Evolutionary conservation across 2,329 filamentous ascomycete genomes (phyloP), one percentile per base, ranked within the genome.

Genomic region (Fusarium sacchari): DNA sequence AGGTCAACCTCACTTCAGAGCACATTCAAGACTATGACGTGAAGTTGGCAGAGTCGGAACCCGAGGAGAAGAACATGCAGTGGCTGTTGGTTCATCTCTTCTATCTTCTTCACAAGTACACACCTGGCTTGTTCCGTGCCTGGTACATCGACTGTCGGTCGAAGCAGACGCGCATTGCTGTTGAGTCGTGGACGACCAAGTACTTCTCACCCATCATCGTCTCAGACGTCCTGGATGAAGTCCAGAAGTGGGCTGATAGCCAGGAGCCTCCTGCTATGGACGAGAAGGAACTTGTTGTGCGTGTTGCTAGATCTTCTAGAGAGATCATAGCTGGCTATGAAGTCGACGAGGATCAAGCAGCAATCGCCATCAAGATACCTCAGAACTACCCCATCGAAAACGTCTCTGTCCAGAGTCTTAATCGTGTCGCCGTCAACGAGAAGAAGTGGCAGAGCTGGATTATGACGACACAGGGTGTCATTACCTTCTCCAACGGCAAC

Each of bases 391-490:
- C 96, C 0, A 89, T 99, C 14, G 91, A 94, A 30, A 88, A 89
- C 3, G 94, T 97, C 4, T 86, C 89, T 14, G 95, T 98, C 2
- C 86, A 91, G 7, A 92, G 94, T 14, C 85, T 95, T 26, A 94
- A 93, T 76, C 92, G 96, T 18, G 94, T 98, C 5, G 94, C 94
- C 1, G 94, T 98, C 32, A 92, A 91, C 67, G 95, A 98, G 79
- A 92, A 92, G 81, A 97, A 96, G 80, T 99, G 96, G 96, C 92
- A 94, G 82, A 92, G 88, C 69, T 98, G 96, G 95, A 87, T 98
- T 69, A 88, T 94, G 78, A 94, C 92, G 13, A 96, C 94, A 7
- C 94, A 98, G 76, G 95, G 94, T 9, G 94, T 96, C 49, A 98
- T 99, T 77, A 96, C 94, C 46, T 97, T 98, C 79, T 94, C 94